Evolutionary conservation across 108 stramenopile species (phyloP).

Genomic region (Cyclotella choctawhatcheeana): DNA sequence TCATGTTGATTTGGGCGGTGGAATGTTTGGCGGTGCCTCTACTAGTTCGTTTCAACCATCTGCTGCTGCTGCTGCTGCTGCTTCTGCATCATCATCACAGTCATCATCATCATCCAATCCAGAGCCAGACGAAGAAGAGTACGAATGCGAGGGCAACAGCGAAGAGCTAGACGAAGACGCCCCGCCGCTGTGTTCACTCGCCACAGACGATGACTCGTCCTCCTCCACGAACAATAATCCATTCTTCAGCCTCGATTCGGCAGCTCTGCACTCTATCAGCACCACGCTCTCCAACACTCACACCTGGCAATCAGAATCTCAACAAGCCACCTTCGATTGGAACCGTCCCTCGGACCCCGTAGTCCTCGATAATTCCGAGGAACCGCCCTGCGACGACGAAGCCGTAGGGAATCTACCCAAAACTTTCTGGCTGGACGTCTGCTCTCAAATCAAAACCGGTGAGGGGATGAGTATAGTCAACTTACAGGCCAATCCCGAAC

Average conservation of each 20-base stretch:
- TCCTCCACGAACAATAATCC: too few relatives aligned
- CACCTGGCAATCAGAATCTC: slow-evolving; percentile 64
- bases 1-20: slow-evolving; percentile 40
- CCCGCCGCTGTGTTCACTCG: slow-evolving; percentile 71
- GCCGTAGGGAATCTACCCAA: slow-evolving; percentile 60
- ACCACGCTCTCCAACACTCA: slow-evolving; percentile 18
- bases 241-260: slow-evolving; percentile 53
- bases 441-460: slow-evolving; percentile 65
- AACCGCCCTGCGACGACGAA: slow-evolving; percentile 50
- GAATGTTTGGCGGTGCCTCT: background rate
- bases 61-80: too few relatives aligned
- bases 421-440: slow-evolving; percentile 91
- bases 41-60: too few relatives aligned
- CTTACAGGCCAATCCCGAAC: slow-evolving; percentile 87
- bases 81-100: slow-evolving; percentile 7
- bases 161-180: slow-evolving; percentile 79
- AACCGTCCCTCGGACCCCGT: slow-evolving; percentile 69
- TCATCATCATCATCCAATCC: background rate
- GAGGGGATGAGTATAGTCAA: slow-evolving; percentile 81
- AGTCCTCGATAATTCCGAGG: slow-evolving; percentile 53
- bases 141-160: slow-evolving; percentile 71
- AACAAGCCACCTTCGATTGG: slow-evolving; percentile 81
- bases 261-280: slow-evolving; percentile 51
- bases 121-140: slow-evolving; percentile 66
- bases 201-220: slow-evolving; percentile 34